Evolutionary conservation across 495 filamentous ascomycete genomes (phyloP).

Genomic region (Lepraria neglecta): DNA sequence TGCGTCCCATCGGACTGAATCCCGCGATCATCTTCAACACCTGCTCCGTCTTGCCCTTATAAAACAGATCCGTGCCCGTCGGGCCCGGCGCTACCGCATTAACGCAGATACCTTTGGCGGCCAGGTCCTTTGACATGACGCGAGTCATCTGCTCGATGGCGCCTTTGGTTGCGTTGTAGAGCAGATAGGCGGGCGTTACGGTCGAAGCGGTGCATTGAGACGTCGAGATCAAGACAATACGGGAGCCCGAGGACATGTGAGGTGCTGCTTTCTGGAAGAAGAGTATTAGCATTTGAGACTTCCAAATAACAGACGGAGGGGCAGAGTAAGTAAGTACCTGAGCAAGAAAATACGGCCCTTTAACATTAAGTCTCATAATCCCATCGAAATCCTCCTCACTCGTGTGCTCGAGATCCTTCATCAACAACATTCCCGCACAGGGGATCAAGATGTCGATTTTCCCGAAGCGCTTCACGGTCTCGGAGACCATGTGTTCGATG

Average conservation of each 20-base stretch:
- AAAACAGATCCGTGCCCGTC: slow-evolving; percentile 61
- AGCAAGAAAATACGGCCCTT: slow-evolving; percentile 59
- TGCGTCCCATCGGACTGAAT: slow-evolving; percentile 48
- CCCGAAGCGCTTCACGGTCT: slow-evolving; percentile 41
- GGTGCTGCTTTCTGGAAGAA: slow-evolving; percentile 48
- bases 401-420: slow-evolving; percentile 49
- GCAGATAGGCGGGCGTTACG: slow-evolving; percentile 53
- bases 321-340: slow-evolving; percentile 39
- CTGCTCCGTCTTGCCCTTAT: slow-evolving; percentile 54
- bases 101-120: slow-evolving; percentile 52
- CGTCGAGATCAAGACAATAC: slow-evolving; percentile 58
- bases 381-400: slow-evolving; percentile 56
- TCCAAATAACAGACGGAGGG: neutral
- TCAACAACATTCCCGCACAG: slow-evolving; percentile 52
- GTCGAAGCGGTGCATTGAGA: slow-evolving; percentile 39
- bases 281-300: neutral
- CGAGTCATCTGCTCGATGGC: slow-evolving; percentile 66
- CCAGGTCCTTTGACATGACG: slow-evolving; percentile 59
- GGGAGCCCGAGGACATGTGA: slow-evolving; percentile 52
- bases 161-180: slow-evolving; percentile 60
- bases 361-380: slow-evolving; percentile 55
- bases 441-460: slow-evolving; percentile 59
- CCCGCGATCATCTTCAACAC: slow-evolving; percentile 47
- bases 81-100: slow-evolving; percentile 62
- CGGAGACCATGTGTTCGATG: slow-evolving; percentile 40